Base-by-base conservation (phyloP, 345 rosid genomes). In the Conringia planisiliqua region DNA sequence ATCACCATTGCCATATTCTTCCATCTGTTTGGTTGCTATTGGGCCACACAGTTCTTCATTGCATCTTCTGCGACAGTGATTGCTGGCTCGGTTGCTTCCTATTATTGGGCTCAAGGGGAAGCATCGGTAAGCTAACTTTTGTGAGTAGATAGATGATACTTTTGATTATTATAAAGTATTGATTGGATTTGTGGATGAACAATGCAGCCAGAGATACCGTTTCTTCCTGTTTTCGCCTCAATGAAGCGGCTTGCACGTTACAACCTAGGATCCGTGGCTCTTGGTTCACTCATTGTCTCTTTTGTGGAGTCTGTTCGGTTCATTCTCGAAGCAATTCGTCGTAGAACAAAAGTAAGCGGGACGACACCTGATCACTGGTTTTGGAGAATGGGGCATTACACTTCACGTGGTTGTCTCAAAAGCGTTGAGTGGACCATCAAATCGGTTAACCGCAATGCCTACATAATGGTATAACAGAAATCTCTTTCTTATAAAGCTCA, bases 41-140 rank as follows among this genome's bases (percentile, higher is more conserved):
- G 97, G 99, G 97, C 92, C 67, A 95, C 99, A 10, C 96, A 95
- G 71, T 95, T 90, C 82, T 82, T 95, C 68, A 80, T 92, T 4
- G 93, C 97, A 7, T 80, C 86, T 81, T 90, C 99, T 2, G 85
- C 96, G 8, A 89, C 97, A 7, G 94, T 95, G 63, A 87, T 95
- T 68, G 97, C 97, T 1, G 96, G 97, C 38, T 90, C 97, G 44
- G 97, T 95, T 70, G 99, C 97, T 40, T 90, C 99, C 3, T 90
- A 92, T 82, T 95, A 95, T 81, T 92, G 97, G 99, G 89, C 93
- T 79, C 88, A 88, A 64, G 91, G 96, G 26, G 98, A 87, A 84
- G 80, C 88, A 67, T 86, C 90, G 29, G 96, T 93, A 80, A 86
- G 90, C 80, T 62, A 27, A 46, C 55, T 30, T 47, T 24, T 65